phyloP scores from a whole-genome alignment of 495 filamentous ascomycete genomes.

The Aspergillus nanangensis region DNA sequence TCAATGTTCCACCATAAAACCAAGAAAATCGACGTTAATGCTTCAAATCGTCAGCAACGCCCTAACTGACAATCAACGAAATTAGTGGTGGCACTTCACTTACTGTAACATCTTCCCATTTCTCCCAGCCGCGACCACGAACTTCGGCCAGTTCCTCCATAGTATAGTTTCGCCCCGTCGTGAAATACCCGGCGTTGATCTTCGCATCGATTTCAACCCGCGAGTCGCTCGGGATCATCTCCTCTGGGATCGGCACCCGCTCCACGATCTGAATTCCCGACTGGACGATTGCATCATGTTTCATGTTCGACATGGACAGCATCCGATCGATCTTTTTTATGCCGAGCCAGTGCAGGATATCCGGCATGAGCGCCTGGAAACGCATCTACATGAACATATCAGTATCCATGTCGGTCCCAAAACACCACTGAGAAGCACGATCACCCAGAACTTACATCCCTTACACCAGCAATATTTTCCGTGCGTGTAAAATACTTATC shows the following conservation, averaged over 20 bases:
- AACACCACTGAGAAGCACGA: background rate
- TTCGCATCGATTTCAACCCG: constrained; percentile 98
- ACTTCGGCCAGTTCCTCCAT: constrained; percentile 81
- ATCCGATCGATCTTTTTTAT: constrained; percentile 98
- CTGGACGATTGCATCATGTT: constrained; percentile 95
- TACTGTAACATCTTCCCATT: constrained; percentile 59
- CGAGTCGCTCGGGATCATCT: constrained; percentile 91
- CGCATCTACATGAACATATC: too few relatives aligned
- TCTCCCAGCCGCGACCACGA: constrained; percentile 89
- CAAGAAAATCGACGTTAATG: too few relatives aligned
- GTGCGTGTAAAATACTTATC: constrained; percentile 98
- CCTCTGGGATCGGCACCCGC: constrained; percentile 88
- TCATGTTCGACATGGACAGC: constrained; percentile 99
- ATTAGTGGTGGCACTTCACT: constrained; percentile 10
- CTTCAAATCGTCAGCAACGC: too few relatives aligned
- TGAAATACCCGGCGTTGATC: constrained; percentile 94
- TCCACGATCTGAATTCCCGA: constrained; percentile 94
- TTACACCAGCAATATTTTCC: constrained; percentile 95
- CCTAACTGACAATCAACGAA: background rate
- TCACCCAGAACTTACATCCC: constrained; percentile 40
- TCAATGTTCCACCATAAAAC: too few relatives aligned
- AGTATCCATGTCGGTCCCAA: background rate
- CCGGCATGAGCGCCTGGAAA: constrained; percentile 99
- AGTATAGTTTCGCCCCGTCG: constrained; percentile 87
- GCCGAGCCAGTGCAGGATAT: constrained; percentile 96